phyloP scores from a whole-genome alignment of 2,329 filamentous ascomycete genomes.

The Cordyceps cicadae region DNA sequence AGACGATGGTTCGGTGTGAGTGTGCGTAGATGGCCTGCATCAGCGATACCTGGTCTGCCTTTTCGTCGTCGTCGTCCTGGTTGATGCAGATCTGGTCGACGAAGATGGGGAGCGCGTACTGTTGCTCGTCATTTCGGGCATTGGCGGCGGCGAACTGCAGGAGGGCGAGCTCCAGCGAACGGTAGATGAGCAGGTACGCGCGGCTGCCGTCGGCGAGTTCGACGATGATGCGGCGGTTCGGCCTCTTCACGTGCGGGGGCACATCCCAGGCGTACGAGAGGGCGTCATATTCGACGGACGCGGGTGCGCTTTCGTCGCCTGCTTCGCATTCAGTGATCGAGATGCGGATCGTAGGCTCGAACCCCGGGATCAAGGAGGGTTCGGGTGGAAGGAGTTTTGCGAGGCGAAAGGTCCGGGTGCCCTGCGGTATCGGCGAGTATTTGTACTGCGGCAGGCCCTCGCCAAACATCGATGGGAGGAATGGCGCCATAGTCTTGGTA shows the following conservation, averaged over 20 bases:
- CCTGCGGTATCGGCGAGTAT: conserved; percentile 11
- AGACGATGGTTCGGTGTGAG: conserved; percentile 19
- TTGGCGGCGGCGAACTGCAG: conserved; percentile 14
- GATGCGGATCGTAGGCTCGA: conserved; percentile 19
- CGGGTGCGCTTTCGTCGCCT: neutral
- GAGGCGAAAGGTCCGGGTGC: conserved; percentile 17
- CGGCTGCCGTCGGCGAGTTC: conserved; percentile 12
- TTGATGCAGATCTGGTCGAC: conserved; percentile 27
- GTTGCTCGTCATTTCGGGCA: neutral
- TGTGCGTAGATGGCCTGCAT: conserved; percentile 24
- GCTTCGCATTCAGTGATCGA: conserved; percentile 19
- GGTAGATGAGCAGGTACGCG: conserved; percentile 18
- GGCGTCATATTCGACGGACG: conserved; percentile 18
- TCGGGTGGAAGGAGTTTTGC: conserved; percentile 18
- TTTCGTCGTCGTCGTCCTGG: conserved; percentile 19
- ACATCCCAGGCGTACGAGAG: conserved; percentile 26
- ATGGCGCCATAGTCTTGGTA: neutral
- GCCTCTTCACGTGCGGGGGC: neutral
- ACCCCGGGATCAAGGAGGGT: conserved; percentile 15
- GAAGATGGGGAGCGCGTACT: conserved; percentile 18
- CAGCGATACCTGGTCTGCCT: conserved; percentile 20
- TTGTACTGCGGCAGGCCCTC: neutral
- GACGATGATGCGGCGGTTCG: conserved; percentile 21
- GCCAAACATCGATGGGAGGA: neutral
- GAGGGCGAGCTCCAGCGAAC: conserved; percentile 23